Conservation (phyloP, 2,329 filamentous ascomycete species). For the Aureobasidium namibiae region DNA sequence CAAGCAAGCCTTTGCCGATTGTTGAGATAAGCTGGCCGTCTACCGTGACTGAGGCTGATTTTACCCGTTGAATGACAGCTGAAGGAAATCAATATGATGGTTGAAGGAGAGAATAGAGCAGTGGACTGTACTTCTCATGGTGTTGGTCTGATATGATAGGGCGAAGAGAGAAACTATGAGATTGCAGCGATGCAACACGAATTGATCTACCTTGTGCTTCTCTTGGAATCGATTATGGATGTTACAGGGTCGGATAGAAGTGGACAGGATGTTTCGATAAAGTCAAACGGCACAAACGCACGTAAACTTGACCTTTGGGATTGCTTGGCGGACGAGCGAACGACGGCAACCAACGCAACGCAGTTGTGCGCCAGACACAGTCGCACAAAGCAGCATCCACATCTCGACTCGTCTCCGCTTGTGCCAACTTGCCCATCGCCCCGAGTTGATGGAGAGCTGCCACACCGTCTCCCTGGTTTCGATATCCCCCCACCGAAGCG, state of each 20-base stretch:
- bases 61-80: slow-evolving; percentile 90
- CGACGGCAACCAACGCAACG: slow-evolving; percentile 1
- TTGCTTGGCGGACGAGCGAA: neutral
- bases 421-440: slow-evolving; percentile 7
- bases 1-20: slow-evolving; percentile 81
- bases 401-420: neutral
- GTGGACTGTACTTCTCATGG: slow-evolving; percentile 34
- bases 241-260: neutral
- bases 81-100: slow-evolving; percentile 20
- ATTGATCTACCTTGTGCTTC: slow-evolving; percentile 5
- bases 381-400: slow-evolving; percentile 5
- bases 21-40: slow-evolving; percentile 83
- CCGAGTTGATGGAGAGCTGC: slow-evolving; percentile 9
- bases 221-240: neutral
- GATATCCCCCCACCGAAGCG: neutral
- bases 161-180: neutral
- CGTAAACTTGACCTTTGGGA: neutral
- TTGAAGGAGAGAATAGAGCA: neutral
- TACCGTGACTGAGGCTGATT: slow-evolving; percentile 92
- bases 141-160: neutral
- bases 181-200: neutral
- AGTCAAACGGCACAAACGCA: neutral
- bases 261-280: neutral
- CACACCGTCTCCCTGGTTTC: neutral
- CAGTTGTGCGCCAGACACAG: slow-evolving; percentile 4